These are phyloP conservation scores for Suhomyces atakaporum DNA, from an alignment of 1,139 yeast genomes.

Conservation along the genomic window DNA sequence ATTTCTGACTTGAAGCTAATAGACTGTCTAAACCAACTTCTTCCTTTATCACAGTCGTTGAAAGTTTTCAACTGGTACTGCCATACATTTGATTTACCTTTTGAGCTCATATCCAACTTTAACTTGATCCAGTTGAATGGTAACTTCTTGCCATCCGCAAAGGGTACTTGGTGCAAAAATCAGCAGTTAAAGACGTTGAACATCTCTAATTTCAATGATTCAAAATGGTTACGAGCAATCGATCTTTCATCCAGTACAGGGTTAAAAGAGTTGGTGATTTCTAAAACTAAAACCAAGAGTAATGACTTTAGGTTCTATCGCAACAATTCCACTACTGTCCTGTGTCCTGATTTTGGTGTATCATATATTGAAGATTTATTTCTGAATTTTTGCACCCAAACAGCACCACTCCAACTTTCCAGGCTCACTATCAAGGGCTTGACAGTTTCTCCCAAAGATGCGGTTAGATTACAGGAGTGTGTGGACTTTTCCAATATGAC, in stretches of 20 bases:
- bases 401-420: slow-evolving; percentile 12
- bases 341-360: slow-evolving; percentile 1
- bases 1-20: slow-evolving; percentile 13
- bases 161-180: not conserved
- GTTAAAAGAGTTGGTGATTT: slow-evolving; percentile 12
- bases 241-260: slow-evolving; percentile 8
- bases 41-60: slow-evolving; percentile 13
- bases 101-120: slow-evolving; percentile 4
- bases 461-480: slow-evolving; percentile 2
- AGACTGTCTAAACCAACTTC: slow-evolving; percentile 8
- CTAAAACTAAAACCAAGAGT: slow-evolving; percentile 9
- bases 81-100: slow-evolving; percentile 14
- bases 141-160: slow-evolving; percentile 7
- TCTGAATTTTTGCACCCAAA: slow-evolving; percentile 1
- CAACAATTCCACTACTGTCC: not conserved
- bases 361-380: slow-evolving; percentile 5
- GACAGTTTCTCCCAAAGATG: slow-evolving; percentile 7
- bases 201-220: slow-evolving; percentile 8
- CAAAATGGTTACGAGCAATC: slow-evolving; percentile 4
- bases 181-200: slow-evolving; percentile 7
- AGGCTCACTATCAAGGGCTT: slow-evolving; percentile 9
- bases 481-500: slow-evolving; percentile 5
- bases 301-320: slow-evolving; percentile 8
- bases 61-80: slow-evolving; percentile 18
- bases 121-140: slow-evolving; percentile 13